Percentiles rank a stretch among this genome's conserved stretches.
Conservation (phyloP, 2,329 filamentous ascomycete species). For the Exophiala phaeomuriformis region DNA sequence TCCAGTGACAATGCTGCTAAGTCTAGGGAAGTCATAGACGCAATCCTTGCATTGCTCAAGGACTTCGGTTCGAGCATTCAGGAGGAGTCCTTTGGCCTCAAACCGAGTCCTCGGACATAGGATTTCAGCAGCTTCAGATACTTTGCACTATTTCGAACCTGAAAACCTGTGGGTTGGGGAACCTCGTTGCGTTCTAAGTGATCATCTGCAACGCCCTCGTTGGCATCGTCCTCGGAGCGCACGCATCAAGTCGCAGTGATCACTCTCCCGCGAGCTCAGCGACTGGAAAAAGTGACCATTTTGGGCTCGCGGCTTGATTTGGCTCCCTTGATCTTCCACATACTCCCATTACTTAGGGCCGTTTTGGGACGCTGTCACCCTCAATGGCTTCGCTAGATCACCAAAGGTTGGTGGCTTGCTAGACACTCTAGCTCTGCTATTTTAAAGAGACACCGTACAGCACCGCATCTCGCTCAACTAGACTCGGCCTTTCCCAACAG, state of each 20-base stretch:
- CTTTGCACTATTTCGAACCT: conserved; percentile 9
- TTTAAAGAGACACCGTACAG: too few relatives aligned
- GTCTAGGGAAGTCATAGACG: conserved; percentile 11
- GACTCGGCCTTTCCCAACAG: too few relatives aligned
- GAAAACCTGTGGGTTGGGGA: conserved; percentile 1
- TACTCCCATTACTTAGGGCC: too few relatives aligned
- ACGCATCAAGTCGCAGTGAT: conserved; percentile 3
- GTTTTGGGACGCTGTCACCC: too few relatives aligned
- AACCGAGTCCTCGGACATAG: conserved; percentile 8
- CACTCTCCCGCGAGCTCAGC: too few relatives aligned
- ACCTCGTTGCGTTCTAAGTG: conserved; percentile 6
- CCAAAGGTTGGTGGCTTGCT: too few relatives aligned
- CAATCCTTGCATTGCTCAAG: conserved; percentile 12
- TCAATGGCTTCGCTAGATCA: too few relatives aligned
- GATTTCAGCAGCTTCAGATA: conserved; percentile 5
- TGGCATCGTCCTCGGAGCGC: conserved; percentile 4
- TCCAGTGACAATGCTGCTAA: conserved; percentile 7
- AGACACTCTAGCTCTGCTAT: too few relatives aligned
- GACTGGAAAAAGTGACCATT: too few relatives aligned
- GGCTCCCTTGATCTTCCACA: too few relatives aligned
- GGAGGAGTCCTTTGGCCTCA: conserved; percentile 6
- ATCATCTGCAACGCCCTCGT: conserved; percentile 3
- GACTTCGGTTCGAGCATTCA: conserved; percentile 13
- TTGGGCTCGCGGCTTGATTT: too few relatives aligned
- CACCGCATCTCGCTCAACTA: too few relatives aligned